A percentile compares a stretch with the other conserved stretches of the same genome.
These are phyloP conservation scores for Pogostemon cablin DNA, from an alignment of 257 asterid genomes.

Conservation along the genomic window DNA sequence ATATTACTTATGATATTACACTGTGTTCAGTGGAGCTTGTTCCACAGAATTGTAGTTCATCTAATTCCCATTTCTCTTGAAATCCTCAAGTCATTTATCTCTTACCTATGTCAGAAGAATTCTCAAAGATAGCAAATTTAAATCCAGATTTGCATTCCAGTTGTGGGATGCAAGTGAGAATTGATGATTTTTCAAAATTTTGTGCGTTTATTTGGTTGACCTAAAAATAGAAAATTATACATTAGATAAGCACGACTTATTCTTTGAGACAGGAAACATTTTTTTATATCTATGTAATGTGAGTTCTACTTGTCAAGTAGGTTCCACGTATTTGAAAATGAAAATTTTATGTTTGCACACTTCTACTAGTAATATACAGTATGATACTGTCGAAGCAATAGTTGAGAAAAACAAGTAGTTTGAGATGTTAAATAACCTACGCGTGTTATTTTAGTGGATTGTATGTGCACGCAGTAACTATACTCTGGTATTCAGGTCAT, in stretches of 20 bases:
- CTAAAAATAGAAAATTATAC: not conserved
- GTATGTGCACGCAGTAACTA: not conserved
- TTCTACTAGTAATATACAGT: not conserved
- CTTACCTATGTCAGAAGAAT: not conserved
- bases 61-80: conserved; percentile 14
- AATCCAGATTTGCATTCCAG: conserved; percentile 15
- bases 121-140: conserved; percentile 7
- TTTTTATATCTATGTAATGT: not conserved
- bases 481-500: conserved; percentile 11
- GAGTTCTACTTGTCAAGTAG: not conserved
- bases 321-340: not conserved
- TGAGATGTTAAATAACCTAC: conserved; percentile 14
- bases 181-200: not conserved
- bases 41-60: conserved; percentile 8
- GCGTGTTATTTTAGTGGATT: conserved; percentile 12
- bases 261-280: not conserved
- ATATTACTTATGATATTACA: conserved; percentile 2
- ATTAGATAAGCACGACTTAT: not conserved
- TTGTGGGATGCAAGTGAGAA: not conserved
- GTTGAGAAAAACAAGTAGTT: not conserved
- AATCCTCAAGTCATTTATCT: not conserved
- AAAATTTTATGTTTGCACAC: not conserved
- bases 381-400: not conserved
- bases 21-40: conserved; percentile 3
- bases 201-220: not conserved